These are phyloP conservation scores for Cercospora sesami DNA, from an alignment of 2,329 filamentous ascomycete genomes.

Conservation along the genomic window DNA sequence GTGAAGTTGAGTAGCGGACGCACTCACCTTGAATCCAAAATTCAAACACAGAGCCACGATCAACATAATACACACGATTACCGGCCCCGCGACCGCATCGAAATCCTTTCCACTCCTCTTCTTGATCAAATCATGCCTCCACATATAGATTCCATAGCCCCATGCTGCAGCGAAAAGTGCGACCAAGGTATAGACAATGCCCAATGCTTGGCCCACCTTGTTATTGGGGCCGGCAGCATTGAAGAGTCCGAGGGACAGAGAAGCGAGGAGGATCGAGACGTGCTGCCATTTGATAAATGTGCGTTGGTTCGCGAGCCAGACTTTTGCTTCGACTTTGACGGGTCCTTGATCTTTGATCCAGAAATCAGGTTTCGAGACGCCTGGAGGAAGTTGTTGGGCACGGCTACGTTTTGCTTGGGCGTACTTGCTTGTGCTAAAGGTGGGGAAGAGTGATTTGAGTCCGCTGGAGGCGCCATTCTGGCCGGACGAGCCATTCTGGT, in stretches of 20 bases:
- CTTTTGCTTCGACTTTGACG: constrained; percentile 91
- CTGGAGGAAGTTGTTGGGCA: constrained; percentile 67
- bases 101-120: constrained; percentile 89
- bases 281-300: constrained; percentile 99
- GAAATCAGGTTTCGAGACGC: constrained; percentile 77
- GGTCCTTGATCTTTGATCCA: constrained; percentile 96
- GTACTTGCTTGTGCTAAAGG: constrained; percentile 79
- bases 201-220: constrained; percentile 72
- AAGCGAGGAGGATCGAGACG: constrained; percentile 82
- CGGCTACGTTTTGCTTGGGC: constrained; percentile 54
- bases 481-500: constrained; percentile 12
- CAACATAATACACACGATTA: constrained; percentile 78
- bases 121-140: constrained; percentile 74
- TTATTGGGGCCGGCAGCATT: constrained; percentile 78
- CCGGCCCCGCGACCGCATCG: constrained; percentile 81
- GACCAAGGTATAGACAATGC: constrained; percentile 78
- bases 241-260: constrained; percentile 79
- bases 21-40: constrained; percentile 70
- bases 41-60: constrained; percentile 79
- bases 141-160: constrained; percentile 83
- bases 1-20: no score
- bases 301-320: constrained; percentile 97
- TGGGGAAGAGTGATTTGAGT: constrained; percentile 73
- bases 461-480: constrained; percentile 45
- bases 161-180: constrained; percentile 80